Base-by-base conservation (phyloP, 768 basidiomycete species). In the Ramaria sp. region DNA sequence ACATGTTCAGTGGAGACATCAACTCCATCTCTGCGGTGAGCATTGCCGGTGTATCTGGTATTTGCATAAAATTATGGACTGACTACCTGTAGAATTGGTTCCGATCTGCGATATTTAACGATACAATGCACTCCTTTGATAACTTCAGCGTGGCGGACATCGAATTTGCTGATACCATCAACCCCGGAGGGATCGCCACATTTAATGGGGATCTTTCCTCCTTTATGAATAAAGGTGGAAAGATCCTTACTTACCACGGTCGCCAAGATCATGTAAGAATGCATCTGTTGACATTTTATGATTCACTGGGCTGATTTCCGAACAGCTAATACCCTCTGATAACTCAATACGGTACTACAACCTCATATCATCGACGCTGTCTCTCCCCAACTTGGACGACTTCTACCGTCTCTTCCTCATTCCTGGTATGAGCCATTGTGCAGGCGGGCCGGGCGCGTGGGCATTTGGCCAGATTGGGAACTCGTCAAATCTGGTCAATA, bases 351-450 rank as follows among this genome's bases (percentile, higher is more conserved):
- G 59, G 37, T 63, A 67, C 12, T 62, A 67, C 52, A 60, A 62
- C 50, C 61, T 61, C 15, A 47, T 67, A 22, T 55, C 61, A 15
- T 42, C 58, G 19, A 62, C 62, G 2, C 62, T 65, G 39, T 34
- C 51, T 12, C 62, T 42, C 7, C 33, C 54, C 4, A 59, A 59
- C 17, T 38, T 68, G 27, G 64, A 70, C 58, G 64, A 65, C 51
- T 68, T 63, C 60, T 70, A 69, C 52, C 67, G 69, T 13, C 60
- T 70, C 12, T 70, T 70, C 62, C 59, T 64, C 19, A 64, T 67
- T 9, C 67, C 68, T 0, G 69, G 69, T 1, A 70, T 70, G 69
- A 50, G 61, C 27, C 69, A 70, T 51, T 70, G 69, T 62, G 61
- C 47, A 31, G 68, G 62, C 15, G 68, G 68, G 2, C 59, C 54